Evolutionary conservation across 1,284 basidiomycete genomes (phyloP).

Genomic region (Rhodotorula sp.): DNA sequence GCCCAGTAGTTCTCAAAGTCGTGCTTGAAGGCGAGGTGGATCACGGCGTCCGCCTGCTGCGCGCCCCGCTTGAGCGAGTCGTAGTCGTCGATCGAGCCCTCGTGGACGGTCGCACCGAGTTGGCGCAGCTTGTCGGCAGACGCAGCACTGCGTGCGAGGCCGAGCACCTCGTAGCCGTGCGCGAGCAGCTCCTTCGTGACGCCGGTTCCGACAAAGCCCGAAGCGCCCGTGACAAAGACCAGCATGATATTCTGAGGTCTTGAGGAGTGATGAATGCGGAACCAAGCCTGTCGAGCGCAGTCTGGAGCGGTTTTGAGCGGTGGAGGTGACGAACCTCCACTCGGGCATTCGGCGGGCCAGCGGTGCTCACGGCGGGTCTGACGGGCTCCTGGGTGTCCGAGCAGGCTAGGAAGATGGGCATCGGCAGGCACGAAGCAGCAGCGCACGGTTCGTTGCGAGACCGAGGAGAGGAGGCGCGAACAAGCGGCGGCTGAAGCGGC

Average conservation of each 20-base stretch:
- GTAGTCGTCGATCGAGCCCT: constrained; percentile 41
- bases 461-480: no score
- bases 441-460: no score
- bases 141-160: constrained; percentile 43
- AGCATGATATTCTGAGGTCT: constrained; percentile 34
- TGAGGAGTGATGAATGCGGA: no score
- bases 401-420: no score
- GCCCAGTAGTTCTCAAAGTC: constrained; percentile 30
- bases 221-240: constrained; percentile 47
- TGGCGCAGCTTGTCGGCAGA: constrained; percentile 36
- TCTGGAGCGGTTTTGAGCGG: no score
- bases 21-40: constrained; percentile 48
- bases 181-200: constrained; percentile 41
- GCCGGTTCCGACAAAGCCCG: constrained; percentile 44
- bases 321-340: no score
- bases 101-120: constrained; percentile 37
- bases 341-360: no score
- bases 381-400: no score
- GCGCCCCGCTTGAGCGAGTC: constrained; percentile 42
- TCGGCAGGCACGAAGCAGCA: no score
- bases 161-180: constrained; percentile 44
- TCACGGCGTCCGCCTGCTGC: constrained; percentile 41
- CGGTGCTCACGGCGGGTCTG: no score
- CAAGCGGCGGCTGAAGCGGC: no score
- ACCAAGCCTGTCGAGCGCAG: no score